Evolutionary conservation across 805 yeast species (phyloP), one percentile per base, ranked within the genome.

Genomic region (Lipomyces yamadae): DNA sequence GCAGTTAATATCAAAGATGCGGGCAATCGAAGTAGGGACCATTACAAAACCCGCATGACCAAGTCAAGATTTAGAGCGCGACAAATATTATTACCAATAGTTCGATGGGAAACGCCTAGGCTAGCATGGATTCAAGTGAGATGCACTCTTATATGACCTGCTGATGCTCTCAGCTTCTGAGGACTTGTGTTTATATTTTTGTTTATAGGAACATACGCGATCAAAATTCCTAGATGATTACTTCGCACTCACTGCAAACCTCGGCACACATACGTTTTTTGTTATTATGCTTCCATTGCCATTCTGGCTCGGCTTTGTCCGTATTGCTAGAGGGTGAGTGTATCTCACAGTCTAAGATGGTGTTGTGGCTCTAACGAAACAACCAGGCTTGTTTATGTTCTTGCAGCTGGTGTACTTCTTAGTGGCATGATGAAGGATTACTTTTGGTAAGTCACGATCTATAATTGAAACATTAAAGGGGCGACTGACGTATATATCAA

Each of bases 181-280:
- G 45, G 70, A 39, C 58, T 39, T 35, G 5, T 18, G 24, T 30
- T 53, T n/a, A 53, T 24, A 42, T 42, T 11, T 13, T 42, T 15
- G 7, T 42, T n/a, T 11, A 8, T 34, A 63, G 66, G 33, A 59
- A 18, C 30, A 33, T 4, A 15, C 81, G 11, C 81, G 96, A 65
- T 76, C 78, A 50, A 81, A 86, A 1, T 60, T 76, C 18, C 77
- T 88, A 61, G 98, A 93, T 78, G 74, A 81, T 33, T 95, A 89
- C 74, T 94, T 94, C 78, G 89, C 96, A 7, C 86, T 91, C 81
- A 85, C 96, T 2, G 97, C 98, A 18, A 88, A 89, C 72, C 81
- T 95, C 69, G 99, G 97, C 0, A 86, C 96, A 4, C 99, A 94
- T 78, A 91, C 97, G 0, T 95, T 95, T 76, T 94, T 94, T 76